Base-by-base conservation (phyloP, 148 eudicot species). In the Linanthus parryae region DNA sequence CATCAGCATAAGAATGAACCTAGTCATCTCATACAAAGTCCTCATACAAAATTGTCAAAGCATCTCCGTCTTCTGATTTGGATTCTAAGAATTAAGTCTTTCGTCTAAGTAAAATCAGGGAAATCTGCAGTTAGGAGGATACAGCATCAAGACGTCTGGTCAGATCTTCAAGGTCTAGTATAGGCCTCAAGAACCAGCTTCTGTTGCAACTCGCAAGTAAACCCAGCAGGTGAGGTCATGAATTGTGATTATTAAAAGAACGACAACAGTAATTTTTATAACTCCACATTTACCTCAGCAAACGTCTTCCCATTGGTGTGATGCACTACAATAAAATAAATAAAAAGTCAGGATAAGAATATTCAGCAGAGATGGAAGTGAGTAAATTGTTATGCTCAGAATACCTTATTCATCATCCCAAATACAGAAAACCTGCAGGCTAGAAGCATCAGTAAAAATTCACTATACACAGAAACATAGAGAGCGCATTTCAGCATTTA, bases 361-460 rank as follows among this genome's bases (percentile, higher is more conserved):
- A 41, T 53, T 45, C n/a, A 9, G 48, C 44, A 48, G 53, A 42
- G 5, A 13, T 23, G 52, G 42, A 58, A 22, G 47, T 9, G 30
- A 55, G 15, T 34, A 35, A 42, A 41, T 47, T n/a, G n/a, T n/a
- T n/a, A n/a, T n/a, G n/a, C n/a, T 36, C 24, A 15, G 6, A 38
- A 56, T 54, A 92, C 99, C 99, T 92, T 92, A 56, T 92, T 88
- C 96, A 92, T 87, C 94, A 92, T 82, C 44, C 99, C 99, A 72
- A 84, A 92, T n/a, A 92, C 85, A 64, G 99, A 92, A 68, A 87
- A 92, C 68, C 99, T 92, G 72, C 75, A 66, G 49, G 7, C 16
- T 23, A 58, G 22, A 17, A 39, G 35, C 30, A 29, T 22, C 48
- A 52, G 47, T 33, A 66, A 34, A 61, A 17, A 62, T 50, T 29